Conservation (phyloP, 2,329 filamentous ascomycete species). For the Cercospora sojina region DNA sequence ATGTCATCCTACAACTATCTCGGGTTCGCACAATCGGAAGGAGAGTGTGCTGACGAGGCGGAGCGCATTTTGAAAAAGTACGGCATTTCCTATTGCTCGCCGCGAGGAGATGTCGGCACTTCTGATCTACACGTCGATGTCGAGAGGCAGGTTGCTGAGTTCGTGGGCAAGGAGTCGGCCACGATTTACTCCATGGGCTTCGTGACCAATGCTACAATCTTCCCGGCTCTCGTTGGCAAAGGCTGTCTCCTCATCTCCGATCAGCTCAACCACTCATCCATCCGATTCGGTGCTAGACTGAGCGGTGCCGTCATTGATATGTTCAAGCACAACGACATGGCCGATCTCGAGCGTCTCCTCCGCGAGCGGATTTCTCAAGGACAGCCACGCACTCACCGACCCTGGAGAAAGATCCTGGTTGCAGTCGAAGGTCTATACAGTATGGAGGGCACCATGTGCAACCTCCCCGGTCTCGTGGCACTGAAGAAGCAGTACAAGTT, state of each 20-base stretch:
- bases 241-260: constrained; percentile 94
- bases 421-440: constrained; percentile 97
- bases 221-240: constrained; percentile 88
- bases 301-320: constrained; percentile 93
- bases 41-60: constrained; percentile 89
- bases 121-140: constrained; percentile 85
- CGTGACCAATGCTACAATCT: constrained; percentile 89
- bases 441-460: constrained; percentile 99
- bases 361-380: constrained; percentile 94
- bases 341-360: constrained; percentile 77
- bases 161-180: constrained; percentile 89
- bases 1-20: constrained; percentile 99
- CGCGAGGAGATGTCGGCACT: constrained; percentile 80
- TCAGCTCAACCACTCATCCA: constrained; percentile 96
- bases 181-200: constrained; percentile 99
- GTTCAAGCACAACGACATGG: constrained; percentile 98
- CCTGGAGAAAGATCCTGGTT: constrained; percentile 98
- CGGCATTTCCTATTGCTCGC: constrained; percentile 77
- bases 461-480: constrained; percentile 82
- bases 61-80: constrained; percentile 84
- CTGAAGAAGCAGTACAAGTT: constrained; percentile 98
- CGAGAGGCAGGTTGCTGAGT: constrained; percentile 82
- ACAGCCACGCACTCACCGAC: constrained; percentile 94
- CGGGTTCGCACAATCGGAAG: constrained; percentile 95
- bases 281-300: constrained; percentile 88